Percentiles rank a stretch among this genome's conserved stretches.
Conservation (phyloP, 2,329 filamentous ascomycete species). For the Alternaria consortialis region DNA sequence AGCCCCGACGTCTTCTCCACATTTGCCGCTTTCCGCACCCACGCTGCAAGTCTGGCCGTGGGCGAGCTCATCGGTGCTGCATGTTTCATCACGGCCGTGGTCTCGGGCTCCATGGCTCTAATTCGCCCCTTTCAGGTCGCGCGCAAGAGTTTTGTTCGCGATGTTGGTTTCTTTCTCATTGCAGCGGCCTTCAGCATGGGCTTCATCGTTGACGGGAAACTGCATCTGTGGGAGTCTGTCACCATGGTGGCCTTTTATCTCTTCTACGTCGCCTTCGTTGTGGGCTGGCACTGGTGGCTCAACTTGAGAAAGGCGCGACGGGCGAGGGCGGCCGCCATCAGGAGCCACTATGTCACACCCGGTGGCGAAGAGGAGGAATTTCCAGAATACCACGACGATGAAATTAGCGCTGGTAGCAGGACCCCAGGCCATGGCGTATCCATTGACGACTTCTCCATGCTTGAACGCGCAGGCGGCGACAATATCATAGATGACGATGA, state of each 20-base stretch:
- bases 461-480: constrained; percentile 68
- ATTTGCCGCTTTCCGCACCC: constrained; percentile 96
- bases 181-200: constrained; percentile 87
- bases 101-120: constrained; percentile 95
- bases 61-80: constrained; percentile 95
- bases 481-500: constrained; percentile 65
- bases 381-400: constrained; percentile 62
- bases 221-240: constrained; percentile 88
- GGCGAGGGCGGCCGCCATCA: constrained; percentile 74
- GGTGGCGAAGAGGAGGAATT: constrained; percentile 67
- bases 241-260: constrained; percentile 91
- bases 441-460: constrained; percentile 69
- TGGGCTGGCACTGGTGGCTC: constrained; percentile 90
- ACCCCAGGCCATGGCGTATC: constrained; percentile 60
- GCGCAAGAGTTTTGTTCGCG: constrained; percentile 86
- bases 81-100: constrained; percentile 94
- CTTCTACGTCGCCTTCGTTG: constrained; percentile 88
- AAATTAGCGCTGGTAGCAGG: constrained; percentile 53
- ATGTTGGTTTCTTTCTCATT: constrained; percentile 90
- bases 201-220: constrained; percentile 83
- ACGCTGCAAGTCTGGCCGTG: constrained; percentile 95
- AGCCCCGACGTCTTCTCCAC: constrained; percentile 99
- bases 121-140: constrained; percentile 95
- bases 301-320: constrained; percentile 68
- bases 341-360: constrained; percentile 75